phyloP scores from a whole-genome alignment of 495 filamentous ascomycete genomes.

The Hyphodiscus hymeniophilus region DNA sequence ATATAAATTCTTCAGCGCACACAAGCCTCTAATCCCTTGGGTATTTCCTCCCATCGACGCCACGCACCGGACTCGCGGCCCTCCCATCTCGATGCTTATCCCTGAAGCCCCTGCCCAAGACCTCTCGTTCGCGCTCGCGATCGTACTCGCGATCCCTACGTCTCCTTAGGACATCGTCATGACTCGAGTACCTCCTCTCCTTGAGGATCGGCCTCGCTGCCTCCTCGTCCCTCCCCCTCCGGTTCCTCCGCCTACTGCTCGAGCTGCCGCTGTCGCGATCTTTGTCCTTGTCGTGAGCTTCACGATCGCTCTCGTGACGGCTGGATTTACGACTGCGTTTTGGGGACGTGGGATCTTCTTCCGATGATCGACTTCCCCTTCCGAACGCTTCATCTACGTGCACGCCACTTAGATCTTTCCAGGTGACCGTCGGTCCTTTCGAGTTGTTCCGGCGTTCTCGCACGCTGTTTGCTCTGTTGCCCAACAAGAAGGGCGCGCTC shows the following conservation, averaged over 20 bases:
- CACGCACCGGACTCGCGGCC: slow-evolving; percentile 8
- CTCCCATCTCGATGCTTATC: slow-evolving; percentile 6
- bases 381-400: background rate
- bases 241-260: background rate
- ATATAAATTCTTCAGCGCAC: no score
- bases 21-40: no score
- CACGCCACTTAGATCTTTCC: slow-evolving; percentile 16
- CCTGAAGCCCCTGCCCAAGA: background rate
- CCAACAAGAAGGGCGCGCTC: slow-evolving; percentile 16
- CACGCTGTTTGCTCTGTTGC: slow-evolving; percentile 9
- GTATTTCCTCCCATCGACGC: slow-evolving; percentile 19
- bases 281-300: slow-evolving; percentile 9
- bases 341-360: slow-evolving; percentile 1
- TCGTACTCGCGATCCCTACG: slow-evolving; percentile 3
- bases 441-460: slow-evolving; percentile 3
- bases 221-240: slow-evolving; percentile 9
- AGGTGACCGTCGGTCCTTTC: slow-evolving; percentile 9
- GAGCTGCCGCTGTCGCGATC: slow-evolving; percentile 1
- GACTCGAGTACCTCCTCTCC: slow-evolving; percentile 7
- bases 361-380: background rate
- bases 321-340: background rate
- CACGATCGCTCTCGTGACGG: background rate
- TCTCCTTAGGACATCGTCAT: slow-evolving; percentile 5
- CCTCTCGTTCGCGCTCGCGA: slow-evolving; percentile 7
- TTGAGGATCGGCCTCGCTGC: background rate